A percentile compares a stretch with the other conserved stretches of the same genome.
Conservation (phyloP, 2,329 filamentous ascomycete species). For the Trichoderma oligosporum region DNA sequence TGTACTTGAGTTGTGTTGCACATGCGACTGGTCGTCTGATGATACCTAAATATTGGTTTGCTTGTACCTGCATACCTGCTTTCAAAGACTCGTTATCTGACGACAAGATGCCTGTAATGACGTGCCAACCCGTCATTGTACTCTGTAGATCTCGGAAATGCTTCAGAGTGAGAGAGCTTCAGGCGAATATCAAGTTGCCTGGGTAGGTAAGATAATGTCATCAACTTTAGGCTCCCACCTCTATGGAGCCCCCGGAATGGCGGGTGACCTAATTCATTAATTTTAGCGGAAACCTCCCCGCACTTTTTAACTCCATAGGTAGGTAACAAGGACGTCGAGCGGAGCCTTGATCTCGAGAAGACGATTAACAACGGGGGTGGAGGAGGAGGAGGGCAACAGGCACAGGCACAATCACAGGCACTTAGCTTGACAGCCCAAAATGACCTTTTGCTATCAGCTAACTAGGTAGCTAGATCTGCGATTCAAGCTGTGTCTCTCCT, state of each 20-base stretch:
- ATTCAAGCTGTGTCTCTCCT: neutral
- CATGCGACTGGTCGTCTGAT: neutral
- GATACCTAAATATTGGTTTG: neutral
- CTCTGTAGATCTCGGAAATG: constrained; percentile 1
- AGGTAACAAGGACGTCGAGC: neutral
- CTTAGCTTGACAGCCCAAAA: too few relatives aligned
- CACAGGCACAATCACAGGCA: neutral
- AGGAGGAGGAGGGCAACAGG: neutral
- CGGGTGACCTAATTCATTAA: neutral
- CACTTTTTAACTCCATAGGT: constrained; percentile 1
- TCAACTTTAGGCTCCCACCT: too few relatives aligned
- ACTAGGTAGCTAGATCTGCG: neutral
- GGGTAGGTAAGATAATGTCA: too few relatives aligned
- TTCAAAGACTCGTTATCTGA: neutral
- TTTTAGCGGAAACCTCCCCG: constrained; percentile 6
- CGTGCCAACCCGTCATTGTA: constrained; percentile 3
- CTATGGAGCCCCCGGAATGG: neutral
- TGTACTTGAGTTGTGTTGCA: too few relatives aligned
- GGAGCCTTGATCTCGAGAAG: neutral
- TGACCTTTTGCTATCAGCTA: neutral
- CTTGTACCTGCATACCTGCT: neutral
- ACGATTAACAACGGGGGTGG: neutral
- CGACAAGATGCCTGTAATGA: neutral
- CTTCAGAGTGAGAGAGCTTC: neutral
- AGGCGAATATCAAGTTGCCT: too few relatives aligned